Percentiles rank a stretch among this genome's conserved stretches.
Evolutionary conservation across 2,329 filamentous ascomycete genomes (phyloP).

Genomic region (Alternaria gaisen): DNA sequence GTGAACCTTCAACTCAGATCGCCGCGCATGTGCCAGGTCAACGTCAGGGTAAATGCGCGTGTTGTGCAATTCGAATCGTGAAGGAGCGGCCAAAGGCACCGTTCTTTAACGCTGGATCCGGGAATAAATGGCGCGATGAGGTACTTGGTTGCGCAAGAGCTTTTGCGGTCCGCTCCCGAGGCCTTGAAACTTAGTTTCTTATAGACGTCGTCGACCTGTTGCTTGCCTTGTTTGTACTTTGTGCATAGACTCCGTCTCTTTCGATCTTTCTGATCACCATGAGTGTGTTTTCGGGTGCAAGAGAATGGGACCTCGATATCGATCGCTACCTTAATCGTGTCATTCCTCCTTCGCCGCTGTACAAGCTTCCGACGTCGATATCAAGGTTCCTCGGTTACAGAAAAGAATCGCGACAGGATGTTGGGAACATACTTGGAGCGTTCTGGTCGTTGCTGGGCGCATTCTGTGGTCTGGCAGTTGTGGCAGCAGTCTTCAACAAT

Average conservation of each 20-base stretch:
- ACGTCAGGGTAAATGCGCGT: background rate
- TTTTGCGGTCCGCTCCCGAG: background rate
- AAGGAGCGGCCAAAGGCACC: background rate
- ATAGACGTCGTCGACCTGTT: background rate
- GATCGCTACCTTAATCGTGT: conserved; percentile 78
- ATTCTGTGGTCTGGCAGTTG: conserved; percentile 54
- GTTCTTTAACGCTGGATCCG: background rate
- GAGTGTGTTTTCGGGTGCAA: conserved; percentile 16
- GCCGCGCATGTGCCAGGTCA: conserved; percentile 7
- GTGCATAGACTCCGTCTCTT: background rate
- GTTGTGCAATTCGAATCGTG: background rate
- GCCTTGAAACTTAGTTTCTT: background rate
- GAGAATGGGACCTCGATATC: conserved; percentile 70
- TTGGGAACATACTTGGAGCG: conserved; percentile 54
- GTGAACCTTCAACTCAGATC: conserved; percentile 1
- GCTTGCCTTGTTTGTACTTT: background rate
- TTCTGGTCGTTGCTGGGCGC: conserved; percentile 56
- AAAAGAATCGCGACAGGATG: conserved; percentile 48
- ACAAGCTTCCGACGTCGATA: conserved; percentile 69
- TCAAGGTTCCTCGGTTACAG: conserved; percentile 70
- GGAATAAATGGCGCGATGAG: background rate
- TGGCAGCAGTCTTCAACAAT: conserved; percentile 55
- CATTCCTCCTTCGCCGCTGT: conserved; percentile 71
- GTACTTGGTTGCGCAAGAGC: background rate
- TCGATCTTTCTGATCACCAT: background rate